phyloP scores from a whole-genome alignment of 768 basidiomycete genomes.

The Imleria badia region DNA sequence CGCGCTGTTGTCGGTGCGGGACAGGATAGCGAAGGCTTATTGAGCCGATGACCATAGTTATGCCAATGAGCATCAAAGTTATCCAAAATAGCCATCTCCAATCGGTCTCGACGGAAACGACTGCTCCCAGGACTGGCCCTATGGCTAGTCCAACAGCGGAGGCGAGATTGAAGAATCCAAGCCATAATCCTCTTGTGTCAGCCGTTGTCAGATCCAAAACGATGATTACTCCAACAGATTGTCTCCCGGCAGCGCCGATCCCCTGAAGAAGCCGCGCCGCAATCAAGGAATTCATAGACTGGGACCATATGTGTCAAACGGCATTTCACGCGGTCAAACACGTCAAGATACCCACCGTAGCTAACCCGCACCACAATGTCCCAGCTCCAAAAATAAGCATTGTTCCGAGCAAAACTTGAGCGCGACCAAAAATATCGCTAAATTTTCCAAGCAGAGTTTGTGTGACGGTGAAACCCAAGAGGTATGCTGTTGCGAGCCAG shows the following conservation, averaged over 20 bases:
- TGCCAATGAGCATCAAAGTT: slow-evolving; percentile 33
- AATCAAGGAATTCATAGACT: slow-evolving; percentile 38
- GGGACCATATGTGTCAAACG: slow-evolving; percentile 5
- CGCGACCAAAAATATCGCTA: slow-evolving; percentile 36
- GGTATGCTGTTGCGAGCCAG: slow-evolving; percentile 36
- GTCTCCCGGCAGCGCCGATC: slow-evolving; percentile 38
- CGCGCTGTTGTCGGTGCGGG: slow-evolving; percentile 31
- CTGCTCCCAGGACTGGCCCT: slow-evolving; percentile 48
- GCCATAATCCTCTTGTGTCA: slow-evolving; percentile 36
- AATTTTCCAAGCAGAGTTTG: slow-evolving; percentile 36
- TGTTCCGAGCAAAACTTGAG: slow-evolving; percentile 33
- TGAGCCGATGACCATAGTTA: slow-evolving; percentile 29
- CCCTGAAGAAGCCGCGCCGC: slow-evolving; percentile 35
- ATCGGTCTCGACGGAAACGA: slow-evolving; percentile 40
- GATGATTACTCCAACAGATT: slow-evolving; percentile 37
- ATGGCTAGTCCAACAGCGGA: slow-evolving; percentile 45
- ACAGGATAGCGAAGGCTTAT: slow-evolving; percentile 33
- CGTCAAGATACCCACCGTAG: slow-evolving; percentile 22
- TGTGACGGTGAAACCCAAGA: slow-evolving; percentile 37
- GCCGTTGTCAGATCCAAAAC: slow-evolving; percentile 37
- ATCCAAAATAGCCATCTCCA: slow-evolving; percentile 53
- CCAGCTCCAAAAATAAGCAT: slow-evolving; percentile 37
- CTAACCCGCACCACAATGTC: slow-evolving; percentile 35
- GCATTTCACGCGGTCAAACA: not conserved
- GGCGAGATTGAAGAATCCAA: slow-evolving; percentile 36